A percentile compares a stretch with the other conserved stretches of the same genome.
Evolutionary conservation across 2,329 filamentous ascomycete genomes (phyloP).

Genomic region (Nectriaceae sp.): DNA sequence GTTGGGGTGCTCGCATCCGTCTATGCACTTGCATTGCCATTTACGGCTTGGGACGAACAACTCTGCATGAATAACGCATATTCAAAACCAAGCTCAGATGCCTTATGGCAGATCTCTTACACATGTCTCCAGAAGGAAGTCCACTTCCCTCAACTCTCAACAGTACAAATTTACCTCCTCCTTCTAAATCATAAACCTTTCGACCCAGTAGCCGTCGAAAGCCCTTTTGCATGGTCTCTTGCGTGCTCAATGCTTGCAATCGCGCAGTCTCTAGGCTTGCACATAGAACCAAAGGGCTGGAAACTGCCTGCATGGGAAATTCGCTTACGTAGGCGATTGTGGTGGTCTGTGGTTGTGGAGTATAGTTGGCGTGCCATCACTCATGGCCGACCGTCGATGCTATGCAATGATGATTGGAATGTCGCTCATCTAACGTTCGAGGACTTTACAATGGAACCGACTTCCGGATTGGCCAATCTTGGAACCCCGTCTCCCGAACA

Average conservation of each 20-base stretch:
- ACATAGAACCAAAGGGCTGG: conserved; percentile 15
- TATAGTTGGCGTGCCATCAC: conserved; percentile 21
- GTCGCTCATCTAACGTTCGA: conserved; percentile 10
- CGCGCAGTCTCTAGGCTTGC: conserved; percentile 15
- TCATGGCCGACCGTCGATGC: conserved; percentile 16
- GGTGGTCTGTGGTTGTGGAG: conserved; percentile 20
- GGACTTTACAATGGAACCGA: conserved; percentile 6
- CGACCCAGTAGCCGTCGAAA: conserved; percentile 18
- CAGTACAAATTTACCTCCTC: conserved; percentile 16
- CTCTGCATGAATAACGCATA: conserved; percentile 21
- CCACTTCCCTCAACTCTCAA: conserved; percentile 17
- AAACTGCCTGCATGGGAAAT: conserved; percentile 15
- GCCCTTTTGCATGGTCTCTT: conserved; percentile 16
- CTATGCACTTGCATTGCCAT: conserved; percentile 20
- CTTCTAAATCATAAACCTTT: conserved; percentile 15
- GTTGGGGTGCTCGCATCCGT: conserved; percentile 17
- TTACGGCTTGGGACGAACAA: conserved; percentile 19
- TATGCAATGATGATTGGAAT: conserved; percentile 19
- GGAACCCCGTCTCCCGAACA: not conserved
- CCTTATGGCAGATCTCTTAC: conserved; percentile 20
- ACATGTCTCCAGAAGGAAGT: conserved; percentile 19
- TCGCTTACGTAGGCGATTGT: conserved; percentile 16
- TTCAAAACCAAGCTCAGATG: conserved; percentile 14
- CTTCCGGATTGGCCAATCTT: conserved; percentile 1
- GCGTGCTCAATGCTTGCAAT: conserved; percentile 14